Conservation (phyloP, 495 filamentous ascomycete genomes). For the Arthonia radiata region DNA sequence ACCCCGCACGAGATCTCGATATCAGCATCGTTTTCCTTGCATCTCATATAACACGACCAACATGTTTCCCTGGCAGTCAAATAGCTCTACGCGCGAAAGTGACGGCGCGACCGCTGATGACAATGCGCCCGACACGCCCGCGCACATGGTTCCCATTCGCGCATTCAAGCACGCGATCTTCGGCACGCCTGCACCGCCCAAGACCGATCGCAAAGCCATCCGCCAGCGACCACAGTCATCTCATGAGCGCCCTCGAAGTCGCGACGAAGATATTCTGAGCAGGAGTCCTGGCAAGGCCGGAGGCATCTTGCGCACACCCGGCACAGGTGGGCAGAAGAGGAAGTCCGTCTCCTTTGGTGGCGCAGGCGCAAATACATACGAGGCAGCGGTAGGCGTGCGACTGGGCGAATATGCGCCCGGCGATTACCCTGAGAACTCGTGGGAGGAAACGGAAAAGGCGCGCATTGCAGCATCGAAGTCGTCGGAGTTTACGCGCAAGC, state of each 20-base stretch:
- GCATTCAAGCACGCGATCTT: slow-evolving; percentile 81
- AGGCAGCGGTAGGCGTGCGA: too few relatives aligned
- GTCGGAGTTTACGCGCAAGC: slow-evolving; percentile 14
- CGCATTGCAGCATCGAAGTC: slow-evolving; percentile 7
- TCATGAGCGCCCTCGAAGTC: too few relatives aligned
- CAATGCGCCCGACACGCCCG: slow-evolving; percentile 74
- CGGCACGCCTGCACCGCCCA: slow-evolving; percentile 44
- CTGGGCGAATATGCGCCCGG: too few relatives aligned
- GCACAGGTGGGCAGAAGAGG: slow-evolving; percentile 46
- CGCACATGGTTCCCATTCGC: slow-evolving; percentile 77
- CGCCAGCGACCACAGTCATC: too few relatives aligned
- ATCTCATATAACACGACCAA: too few relatives aligned
- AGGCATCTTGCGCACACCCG: slow-evolving; percentile 75
- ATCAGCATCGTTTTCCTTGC: too few relatives aligned
- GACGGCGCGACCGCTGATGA: too few relatives aligned
- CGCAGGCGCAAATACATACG: too few relatives aligned
- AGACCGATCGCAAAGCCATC: slow-evolving; percentile 10
- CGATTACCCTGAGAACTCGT: slow-evolving; percentile 23
- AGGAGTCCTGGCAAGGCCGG: slow-evolving; percentile 33
- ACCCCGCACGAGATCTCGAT: too few relatives aligned
- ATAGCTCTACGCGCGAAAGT: too few relatives aligned
- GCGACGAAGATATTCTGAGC: too few relatives aligned
- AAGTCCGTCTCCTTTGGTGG: slow-evolving; percentile 84
- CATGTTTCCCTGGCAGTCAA: too few relatives aligned
- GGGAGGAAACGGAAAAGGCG: slow-evolving; percentile 8